A percentile compares a stretch with the other conserved stretches of the same genome.
These are phyloP conservation scores for Acanthochlamys bracteata DNA, from an alignment of 106 monocot genomes.

Conservation along the genomic window DNA sequence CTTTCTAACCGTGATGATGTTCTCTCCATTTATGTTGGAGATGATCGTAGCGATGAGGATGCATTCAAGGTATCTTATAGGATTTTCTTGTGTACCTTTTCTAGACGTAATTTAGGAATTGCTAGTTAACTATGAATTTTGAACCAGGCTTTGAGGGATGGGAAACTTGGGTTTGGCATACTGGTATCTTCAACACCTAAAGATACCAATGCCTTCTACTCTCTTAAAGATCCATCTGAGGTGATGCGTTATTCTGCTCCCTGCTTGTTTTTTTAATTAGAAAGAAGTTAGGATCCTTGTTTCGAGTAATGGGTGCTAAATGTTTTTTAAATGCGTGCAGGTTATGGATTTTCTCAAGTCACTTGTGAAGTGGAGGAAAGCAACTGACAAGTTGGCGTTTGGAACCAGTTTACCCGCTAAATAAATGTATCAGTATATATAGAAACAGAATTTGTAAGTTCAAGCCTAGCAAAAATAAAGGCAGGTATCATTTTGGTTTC, in stretches of 20 bases:
- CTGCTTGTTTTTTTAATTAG: not conserved
- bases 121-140: not conserved
- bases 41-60: constrained; percentile 86
- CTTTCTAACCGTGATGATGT: constrained; percentile 43
- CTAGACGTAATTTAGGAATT: not conserved
- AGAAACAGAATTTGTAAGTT: too few relatives aligned
- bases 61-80: constrained; percentile 52
- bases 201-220: constrained; percentile 60
- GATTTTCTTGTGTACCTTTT: not conserved
- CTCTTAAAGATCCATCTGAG: constrained; percentile 74
- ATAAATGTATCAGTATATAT: too few relatives aligned
- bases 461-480: too few relatives aligned
- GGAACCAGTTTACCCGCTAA: too few relatives aligned
- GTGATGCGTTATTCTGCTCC: constrained; percentile 18
- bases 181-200: constrained; percentile 76
- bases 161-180: constrained; percentile 59
- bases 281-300: not conserved
- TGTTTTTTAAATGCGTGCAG: constrained; percentile 14
- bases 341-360: constrained; percentile 68
- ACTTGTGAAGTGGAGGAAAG: constrained; percentile 58
- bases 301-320: not conserved
- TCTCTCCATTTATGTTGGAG: constrained; percentile 71
- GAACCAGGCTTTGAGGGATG: constrained; percentile 41
- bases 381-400: not conserved
- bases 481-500: too few relatives aligned